Percentiles rank a stretch among this genome's conserved stretches.
These are phyloP conservation scores for Spergularia azorica DNA, from an alignment of 179 eudicot genomes.

Conservation along the genomic window DNA sequence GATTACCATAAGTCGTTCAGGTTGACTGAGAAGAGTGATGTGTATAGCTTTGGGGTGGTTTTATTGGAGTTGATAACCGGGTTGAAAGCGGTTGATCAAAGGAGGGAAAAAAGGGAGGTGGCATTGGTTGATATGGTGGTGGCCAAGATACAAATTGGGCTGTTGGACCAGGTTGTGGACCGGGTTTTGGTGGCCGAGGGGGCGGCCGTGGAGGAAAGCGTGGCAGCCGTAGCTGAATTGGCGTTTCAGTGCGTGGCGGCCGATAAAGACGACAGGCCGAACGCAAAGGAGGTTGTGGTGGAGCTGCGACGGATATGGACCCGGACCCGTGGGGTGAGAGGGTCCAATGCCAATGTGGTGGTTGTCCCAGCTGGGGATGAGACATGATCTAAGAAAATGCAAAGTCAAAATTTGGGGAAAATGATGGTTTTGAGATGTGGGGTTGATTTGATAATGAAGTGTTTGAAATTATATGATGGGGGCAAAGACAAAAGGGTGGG, in stretches of 20 bases:
- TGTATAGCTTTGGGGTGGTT: slow-evolving; percentile 86
- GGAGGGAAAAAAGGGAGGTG: slow-evolving; percentile 75
- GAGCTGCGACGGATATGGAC: slow-evolving; percentile 70
- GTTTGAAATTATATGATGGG: background rate
- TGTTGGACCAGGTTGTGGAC: slow-evolving; percentile 67
- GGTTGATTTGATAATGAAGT: background rate
- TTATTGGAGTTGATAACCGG: slow-evolving; percentile 80
- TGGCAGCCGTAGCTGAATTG: slow-evolving; percentile 76
- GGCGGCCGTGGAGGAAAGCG: slow-evolving; percentile 45
- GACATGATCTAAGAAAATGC: slow-evolving; percentile 11
- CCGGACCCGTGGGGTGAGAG: slow-evolving; percentile 43
- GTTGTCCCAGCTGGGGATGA: slow-evolving; percentile 57
- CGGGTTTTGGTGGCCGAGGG: slow-evolving; percentile 43
- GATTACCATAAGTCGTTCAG: slow-evolving; percentile 75
- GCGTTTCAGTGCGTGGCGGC: slow-evolving; percentile 86
- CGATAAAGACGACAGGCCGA: slow-evolving; percentile 94
- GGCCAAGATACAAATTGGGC: slow-evolving; percentile 70
- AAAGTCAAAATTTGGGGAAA: background rate
- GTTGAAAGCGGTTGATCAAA: slow-evolving; percentile 70
- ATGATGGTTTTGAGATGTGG: background rate
- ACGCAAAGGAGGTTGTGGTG: slow-evolving; percentile 70
- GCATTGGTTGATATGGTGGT: slow-evolving; percentile 83
- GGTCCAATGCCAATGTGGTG: slow-evolving; percentile 45
- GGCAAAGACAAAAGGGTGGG: too few species aligned
- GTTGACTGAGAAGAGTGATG: slow-evolving; percentile 89